Evolutionary conservation across 1,139 yeast genomes (phyloP).

Genomic region (Hansenula lynferdii): DNA sequence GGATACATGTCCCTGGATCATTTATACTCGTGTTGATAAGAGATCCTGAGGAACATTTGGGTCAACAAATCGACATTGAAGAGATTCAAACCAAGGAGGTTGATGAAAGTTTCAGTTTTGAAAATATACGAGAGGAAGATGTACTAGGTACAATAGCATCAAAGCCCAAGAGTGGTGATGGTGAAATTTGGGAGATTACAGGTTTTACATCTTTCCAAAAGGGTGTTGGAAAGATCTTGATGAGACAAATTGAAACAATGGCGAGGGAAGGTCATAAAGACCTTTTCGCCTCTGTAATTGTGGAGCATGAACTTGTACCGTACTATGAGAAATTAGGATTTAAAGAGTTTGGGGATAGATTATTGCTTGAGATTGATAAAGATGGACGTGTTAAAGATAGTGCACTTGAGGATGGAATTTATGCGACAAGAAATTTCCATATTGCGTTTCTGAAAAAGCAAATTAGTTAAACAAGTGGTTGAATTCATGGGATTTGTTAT

Average conservation of each 20-base stretch:
- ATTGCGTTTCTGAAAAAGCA: constrained; percentile 24
- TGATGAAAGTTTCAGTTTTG: constrained; percentile 25
- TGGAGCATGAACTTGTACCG: constrained; percentile 43
- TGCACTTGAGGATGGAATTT: constrained; percentile 31
- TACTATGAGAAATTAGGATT: constrained; percentile 43
- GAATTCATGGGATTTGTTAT: no score
- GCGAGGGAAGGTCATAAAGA: constrained; percentile 9
- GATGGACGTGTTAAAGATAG: constrained; percentile 19
- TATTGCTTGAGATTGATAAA: constrained; percentile 22
- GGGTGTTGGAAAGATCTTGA: constrained; percentile 34
- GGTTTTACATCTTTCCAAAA: constrained; percentile 48
- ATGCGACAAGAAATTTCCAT: constrained; percentile 31
- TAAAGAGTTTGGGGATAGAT: constrained; percentile 21
- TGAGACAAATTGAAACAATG: constrained; percentile 19
- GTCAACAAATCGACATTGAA: no score
- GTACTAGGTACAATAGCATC: constrained; percentile 43
- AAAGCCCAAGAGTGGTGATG: constrained; percentile 26
- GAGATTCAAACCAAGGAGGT: constrained; percentile 3
- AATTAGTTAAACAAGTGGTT: no score
- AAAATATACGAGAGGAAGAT: constrained; percentile 15
- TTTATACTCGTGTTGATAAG: constrained; percentile 13
- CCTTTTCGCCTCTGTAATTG: constrained; percentile 39
- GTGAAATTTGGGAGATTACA: constrained; percentile 35
- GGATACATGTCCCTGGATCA: constrained; percentile 17
- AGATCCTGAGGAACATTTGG: neutral